These are phyloP conservation scores for Amanita muscaria DNA, from an alignment of 768 basidiomycete genomes.

Conservation along the genomic window DNA sequence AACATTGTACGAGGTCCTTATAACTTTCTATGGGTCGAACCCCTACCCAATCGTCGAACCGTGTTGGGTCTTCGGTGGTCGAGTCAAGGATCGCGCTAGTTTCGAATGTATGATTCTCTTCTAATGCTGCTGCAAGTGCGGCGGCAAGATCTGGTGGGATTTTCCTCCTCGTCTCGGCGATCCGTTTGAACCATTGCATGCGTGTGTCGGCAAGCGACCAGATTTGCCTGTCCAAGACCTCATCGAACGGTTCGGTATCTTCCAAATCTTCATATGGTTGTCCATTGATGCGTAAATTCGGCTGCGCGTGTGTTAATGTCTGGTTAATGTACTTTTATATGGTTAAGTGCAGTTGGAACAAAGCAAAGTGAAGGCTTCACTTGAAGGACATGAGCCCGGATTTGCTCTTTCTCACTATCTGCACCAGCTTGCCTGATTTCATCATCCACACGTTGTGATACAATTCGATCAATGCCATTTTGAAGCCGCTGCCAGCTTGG, in stretches of 20 bases:
- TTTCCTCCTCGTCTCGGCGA: slow-evolving; percentile 58
- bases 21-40: background rate
- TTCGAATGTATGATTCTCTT: slow-evolving; percentile 24
- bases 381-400: slow-evolving; percentile 42
- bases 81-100: slow-evolving; percentile 12
- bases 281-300: slow-evolving; percentile 76
- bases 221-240: slow-evolving; percentile 73
- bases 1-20: background rate
- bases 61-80: slow-evolving; percentile 15
- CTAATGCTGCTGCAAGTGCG: slow-evolving; percentile 21
- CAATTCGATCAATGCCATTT: slow-evolving; percentile 38
- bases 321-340: slow-evolving; percentile 47
- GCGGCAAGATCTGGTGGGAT: slow-evolving; percentile 46
- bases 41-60: slow-evolving; percentile 5
- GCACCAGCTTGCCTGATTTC: slow-evolving; percentile 33
- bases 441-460: slow-evolving; percentile 37
- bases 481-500: slow-evolving; percentile 61
- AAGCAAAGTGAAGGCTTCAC: slow-evolving; percentile 22
- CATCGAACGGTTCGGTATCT: slow-evolving; percentile 76
- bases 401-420: slow-evolving; percentile 34
- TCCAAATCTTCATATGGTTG: slow-evolving; percentile 62
- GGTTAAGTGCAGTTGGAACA: slow-evolving; percentile 5
- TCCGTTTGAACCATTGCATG: slow-evolving; percentile 64
- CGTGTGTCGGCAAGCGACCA: slow-evolving; percentile 74
- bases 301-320: slow-evolving; percentile 52